Evolutionary conservation across 1,284 basidiomycete species (phyloP), one percentile per base, ranked within the genome.

Genomic region (Ustilago tritici): DNA sequence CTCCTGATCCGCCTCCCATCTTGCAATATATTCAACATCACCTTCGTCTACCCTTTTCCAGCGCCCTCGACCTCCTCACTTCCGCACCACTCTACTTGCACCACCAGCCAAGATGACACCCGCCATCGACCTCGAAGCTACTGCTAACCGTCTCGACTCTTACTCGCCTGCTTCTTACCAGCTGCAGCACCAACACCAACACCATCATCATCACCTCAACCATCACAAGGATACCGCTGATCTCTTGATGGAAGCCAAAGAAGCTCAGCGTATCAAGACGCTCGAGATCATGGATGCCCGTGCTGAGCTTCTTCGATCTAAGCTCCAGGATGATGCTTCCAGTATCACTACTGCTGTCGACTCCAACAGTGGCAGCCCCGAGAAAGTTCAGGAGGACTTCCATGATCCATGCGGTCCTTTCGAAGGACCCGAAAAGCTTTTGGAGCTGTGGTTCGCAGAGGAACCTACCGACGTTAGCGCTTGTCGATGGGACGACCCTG

Each of bases 361-460:
- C 55, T 70, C 67, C 58, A 73, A 70, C 70, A 63, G 31, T 41
- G 62, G 63, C 36, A 64, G 43, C 55, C 57, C 61, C 31, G 76
- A 67, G 57, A 75, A 75, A 50, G 63, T 67, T 19, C 36, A 52
- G 40, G 66, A 70, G 1, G 71, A 70, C 52, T 71, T 68, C 35
- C 71, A 75, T 61, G 76, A 78, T 43, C 68, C 76, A n/a, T 78
- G 79, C 52, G 84, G 83, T 9, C 84, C 85, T 12, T 87, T 87
- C 61, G 84, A 85, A 78, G 87, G 87, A 1, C 94, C 96, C 69
- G 97, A 99, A 88, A 99, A 99, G 88, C 91, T 98, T 49, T 91
- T 99, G 63, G 97, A 99, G 88, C 91, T 99, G 65, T 99, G 97
- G 97, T 99, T 99, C 87, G 92, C 93, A 86, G 41, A 85, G 87